Percentiles rank a stretch among this genome's conserved stretches.
phyloP scores from a whole-genome alignment of 805 yeast species.

The Nakazawaea peltata region DNA sequence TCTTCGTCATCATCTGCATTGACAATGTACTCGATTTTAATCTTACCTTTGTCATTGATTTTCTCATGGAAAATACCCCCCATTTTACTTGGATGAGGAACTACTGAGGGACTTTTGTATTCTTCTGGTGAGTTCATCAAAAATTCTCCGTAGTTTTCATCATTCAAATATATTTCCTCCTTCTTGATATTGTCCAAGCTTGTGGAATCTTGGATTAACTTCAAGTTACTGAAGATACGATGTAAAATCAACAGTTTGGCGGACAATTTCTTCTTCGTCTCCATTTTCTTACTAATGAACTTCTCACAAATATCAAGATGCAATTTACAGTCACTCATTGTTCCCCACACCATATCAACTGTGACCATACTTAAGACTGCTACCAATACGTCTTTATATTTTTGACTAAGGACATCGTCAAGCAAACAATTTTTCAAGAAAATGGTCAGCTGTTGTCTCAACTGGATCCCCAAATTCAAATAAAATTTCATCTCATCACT shows the following conservation, averaged over 20 bases:
- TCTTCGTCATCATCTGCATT: conserved; percentile 19
- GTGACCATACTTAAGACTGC: conserved; percentile 83
- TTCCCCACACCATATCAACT: conserved; percentile 85
- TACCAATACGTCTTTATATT: conserved; percentile 76
- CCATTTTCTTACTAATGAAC: conserved; percentile 63
- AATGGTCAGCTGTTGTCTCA: conserved; percentile 66
- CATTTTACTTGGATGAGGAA: conserved; percentile 1
- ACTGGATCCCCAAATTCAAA: conserved; percentile 61
- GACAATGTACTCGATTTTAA: conserved; percentile 35
- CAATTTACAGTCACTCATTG: conserved; percentile 76
- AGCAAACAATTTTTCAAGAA: conserved; percentile 55
- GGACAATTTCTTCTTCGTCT: conserved; percentile 54
- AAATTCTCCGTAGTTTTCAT: conserved; percentile 23
- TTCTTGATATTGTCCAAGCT: conserved; percentile 30
- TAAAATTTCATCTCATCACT: conserved; percentile 64
- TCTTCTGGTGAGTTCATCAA: conserved; percentile 15
- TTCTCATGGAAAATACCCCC: conserved; percentile 32
- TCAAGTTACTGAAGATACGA: conserved; percentile 67
- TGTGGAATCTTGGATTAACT: conserved; percentile 72
- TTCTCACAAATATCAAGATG: conserved; percentile 72
- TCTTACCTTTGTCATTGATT: conserved; percentile 37
- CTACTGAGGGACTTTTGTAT: conserved; percentile 8
- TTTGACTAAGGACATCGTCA: conserved; percentile 45
- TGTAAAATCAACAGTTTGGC: conserved; percentile 73
- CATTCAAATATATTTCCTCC: conserved; percentile 26